Conservation (phyloP, 495 filamentous ascomycete genomes). For the Penicillium herquei region DNA sequence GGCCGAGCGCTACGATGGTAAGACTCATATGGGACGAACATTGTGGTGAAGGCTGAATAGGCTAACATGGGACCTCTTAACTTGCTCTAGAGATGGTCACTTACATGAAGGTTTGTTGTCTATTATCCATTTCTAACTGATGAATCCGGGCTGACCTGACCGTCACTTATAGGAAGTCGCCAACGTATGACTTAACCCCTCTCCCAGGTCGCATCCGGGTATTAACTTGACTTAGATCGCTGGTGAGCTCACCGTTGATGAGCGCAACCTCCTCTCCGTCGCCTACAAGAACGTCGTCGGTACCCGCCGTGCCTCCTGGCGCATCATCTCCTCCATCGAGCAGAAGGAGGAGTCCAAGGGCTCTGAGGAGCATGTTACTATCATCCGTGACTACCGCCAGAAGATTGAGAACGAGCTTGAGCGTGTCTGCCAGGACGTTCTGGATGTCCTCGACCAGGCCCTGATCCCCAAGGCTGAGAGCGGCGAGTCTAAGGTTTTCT, state of each 20-base stretch:
- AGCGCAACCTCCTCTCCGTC: slow-evolving; percentile 98
- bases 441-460: slow-evolving; percentile 91
- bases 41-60: slow-evolving; percentile 1
- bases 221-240: slow-evolving; percentile 64
- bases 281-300: slow-evolving; percentile 99
- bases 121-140: slow-evolving; percentile 14
- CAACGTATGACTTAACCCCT: slow-evolving; percentile 62
- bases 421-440: slow-evolving; percentile 97
- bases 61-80: slow-evolving; percentile 23
- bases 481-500: slow-evolving; percentile 99
- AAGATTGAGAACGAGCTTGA: slow-evolving; percentile 99
- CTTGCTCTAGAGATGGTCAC: slow-evolving; percentile 85
- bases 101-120: slow-evolving; percentile 88
- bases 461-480: slow-evolving; percentile 97
- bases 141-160: slow-evolving; percentile 31
- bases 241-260: slow-evolving; percentile 89
- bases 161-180: slow-evolving; percentile 74
- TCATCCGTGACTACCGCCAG: slow-evolving; percentile 96
- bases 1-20: slow-evolving; percentile 99
- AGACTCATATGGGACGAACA: slow-evolving; percentile 28
- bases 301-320: slow-evolving; percentile 97
- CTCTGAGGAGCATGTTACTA: slow-evolving; percentile 91
- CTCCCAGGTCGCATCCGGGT: background rate
- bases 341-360: slow-evolving; percentile 99
- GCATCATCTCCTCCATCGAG: slow-evolving; percentile 99